Evolutionary conservation across 176 grass and related monocot genomes (phyloP), one percentile per base, ranked within the genome.

Genomic region (Ensete glaucum): DNA sequence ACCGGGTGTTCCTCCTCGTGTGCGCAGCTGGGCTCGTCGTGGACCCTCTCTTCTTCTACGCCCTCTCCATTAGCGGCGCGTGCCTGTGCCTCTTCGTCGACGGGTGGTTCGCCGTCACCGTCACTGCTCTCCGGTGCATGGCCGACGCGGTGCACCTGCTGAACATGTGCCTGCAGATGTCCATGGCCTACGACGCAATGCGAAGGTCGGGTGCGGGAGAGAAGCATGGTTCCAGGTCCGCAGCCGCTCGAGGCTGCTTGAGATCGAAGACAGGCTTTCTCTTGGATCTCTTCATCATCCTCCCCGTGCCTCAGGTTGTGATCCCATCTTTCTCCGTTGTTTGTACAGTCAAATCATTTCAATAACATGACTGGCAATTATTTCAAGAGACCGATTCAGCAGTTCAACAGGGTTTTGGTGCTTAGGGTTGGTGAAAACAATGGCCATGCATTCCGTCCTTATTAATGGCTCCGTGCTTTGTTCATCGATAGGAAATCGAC

Each of bases 31-130:
- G 92, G 50, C 79, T 96, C 4, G 50, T 96, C 71, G 81, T 96
- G 43, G 92, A 96, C 84, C 92, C 89, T 22, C 80, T 96, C 55
- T 96, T 96, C 83, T 82, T 96, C 10, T 96, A 96, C 80, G 62
- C 92, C 9, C 68, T 92, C 74, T 96, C 89, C 9, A 2, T 96
- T 16, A 96, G 92, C 77, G 78, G 89, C 11, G 69, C 86, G 25
- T 81, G 86, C 78, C 92, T 96, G 89, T 92, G 92, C 77, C 65
- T 96, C 70, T 96, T 96, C 86, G 76, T 96, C 66, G 92, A 96
- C 78, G 89, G 89, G 52, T 92, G 92, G 92, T 81, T 96, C 26
- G 84, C 84, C 54, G 83, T 85, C 49, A 73, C 86, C 1, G 92
- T 96, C 57, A 96, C 92, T 43, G 82, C n/a, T 64, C 86, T 96